These are phyloP conservation scores for Paecilomyces variotii DNA, from an alignment of 2,329 filamentous ascomycete genomes.

Conservation along the genomic window DNA sequence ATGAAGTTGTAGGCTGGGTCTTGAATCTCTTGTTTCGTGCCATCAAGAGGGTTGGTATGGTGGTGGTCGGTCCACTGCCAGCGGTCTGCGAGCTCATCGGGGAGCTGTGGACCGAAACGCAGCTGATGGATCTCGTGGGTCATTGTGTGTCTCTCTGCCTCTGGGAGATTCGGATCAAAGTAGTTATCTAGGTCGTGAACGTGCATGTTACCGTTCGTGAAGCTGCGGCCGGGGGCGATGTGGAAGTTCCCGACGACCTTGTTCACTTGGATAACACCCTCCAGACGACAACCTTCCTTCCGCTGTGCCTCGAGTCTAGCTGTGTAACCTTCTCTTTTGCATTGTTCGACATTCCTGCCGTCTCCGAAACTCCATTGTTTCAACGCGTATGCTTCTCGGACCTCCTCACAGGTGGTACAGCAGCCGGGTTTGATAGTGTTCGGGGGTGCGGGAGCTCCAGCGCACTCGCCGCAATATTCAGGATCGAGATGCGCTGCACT, in stretches of 20 bases:
- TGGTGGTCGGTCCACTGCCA: constrained; percentile 83
- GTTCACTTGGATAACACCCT: constrained; percentile 88
- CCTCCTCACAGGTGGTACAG: constrained; percentile 96
- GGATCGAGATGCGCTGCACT: constrained; percentile 74
- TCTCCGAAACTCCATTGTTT: constrained; percentile 90
- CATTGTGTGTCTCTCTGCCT: constrained; percentile 71
- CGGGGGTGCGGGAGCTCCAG: constrained; percentile 67
- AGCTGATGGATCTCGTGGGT: constrained; percentile 81
- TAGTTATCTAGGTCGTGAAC: constrained; percentile 97
- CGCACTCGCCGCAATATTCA: constrained; percentile 87
- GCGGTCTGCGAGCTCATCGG: constrained; percentile 55
- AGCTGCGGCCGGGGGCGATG: constrained; percentile 89
- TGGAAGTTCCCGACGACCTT: constrained; percentile 99
- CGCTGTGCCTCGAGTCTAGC: constrained; percentile 82
- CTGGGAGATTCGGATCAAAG: constrained; percentile 56
- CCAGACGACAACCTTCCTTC: constrained; percentile 86
- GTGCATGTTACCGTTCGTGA: constrained; percentile 94
- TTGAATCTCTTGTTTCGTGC: constrained; percentile 63
- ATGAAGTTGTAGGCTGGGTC: constrained; percentile 92
- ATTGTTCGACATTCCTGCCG: constrained; percentile 90
- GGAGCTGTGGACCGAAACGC: constrained; percentile 86
- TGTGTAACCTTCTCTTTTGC: constrained; percentile 85
- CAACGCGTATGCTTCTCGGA: constrained; percentile 84
- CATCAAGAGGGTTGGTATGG: constrained; percentile 75
- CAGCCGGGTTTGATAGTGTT: constrained; percentile 74